Base-by-base conservation (phyloP, 495 filamentous ascomycete genomes). In the Penicillium samsonianum region DNA sequence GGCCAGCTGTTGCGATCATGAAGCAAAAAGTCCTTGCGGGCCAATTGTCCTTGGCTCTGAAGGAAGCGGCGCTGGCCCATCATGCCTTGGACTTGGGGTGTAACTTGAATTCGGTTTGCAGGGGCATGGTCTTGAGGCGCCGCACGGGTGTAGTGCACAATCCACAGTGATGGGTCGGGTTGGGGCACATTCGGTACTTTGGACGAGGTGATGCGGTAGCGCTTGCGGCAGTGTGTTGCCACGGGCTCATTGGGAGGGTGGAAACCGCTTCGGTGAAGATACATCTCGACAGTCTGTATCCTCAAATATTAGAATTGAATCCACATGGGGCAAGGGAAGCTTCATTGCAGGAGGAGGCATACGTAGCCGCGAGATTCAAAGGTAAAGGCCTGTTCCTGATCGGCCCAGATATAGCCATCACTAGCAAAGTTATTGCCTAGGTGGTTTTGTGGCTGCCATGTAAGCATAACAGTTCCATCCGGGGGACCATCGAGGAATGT, bases 21-120 rank as follows among this genome's bases (percentile, higher is more conserved):
- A 22, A 98, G 82, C 82, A 96, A 92, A 67, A 98, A 98, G 62
- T 96, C 92, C 63, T 96, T 96, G 55, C 89, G 87, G 41, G 85
- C 81, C 31, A 97, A 84, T 65, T 90, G 89, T 25, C 94, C 93
- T 60, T 88, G 84, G 33, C 76, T 79, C 62, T 94, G 87, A 8
- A 97, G 77, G 61, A 85, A 87, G 23, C 76, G 76, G 17, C 92
- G 84, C 49, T 86, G 80, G 16, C 75, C 72, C 63, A 92, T 74
- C n/a, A 82, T 79, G 26, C 68, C 65, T 47, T 90, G 86, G 9
- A 84, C 76, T 33, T 82, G 82, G 6, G 81, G 81, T 20, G 78
- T 65, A 12, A 84, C 62, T 1, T 81, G 86, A 19, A 96, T 84
- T 25, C 82, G 75, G 20, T 79, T 80, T 25, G 80, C 78, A 1